A percentile compares a stretch with the other conserved stretches of the same genome.
phyloP scores from a whole-genome alignment of 768 basidiomycete species.

The Plicaturopsis crispa region DNA sequence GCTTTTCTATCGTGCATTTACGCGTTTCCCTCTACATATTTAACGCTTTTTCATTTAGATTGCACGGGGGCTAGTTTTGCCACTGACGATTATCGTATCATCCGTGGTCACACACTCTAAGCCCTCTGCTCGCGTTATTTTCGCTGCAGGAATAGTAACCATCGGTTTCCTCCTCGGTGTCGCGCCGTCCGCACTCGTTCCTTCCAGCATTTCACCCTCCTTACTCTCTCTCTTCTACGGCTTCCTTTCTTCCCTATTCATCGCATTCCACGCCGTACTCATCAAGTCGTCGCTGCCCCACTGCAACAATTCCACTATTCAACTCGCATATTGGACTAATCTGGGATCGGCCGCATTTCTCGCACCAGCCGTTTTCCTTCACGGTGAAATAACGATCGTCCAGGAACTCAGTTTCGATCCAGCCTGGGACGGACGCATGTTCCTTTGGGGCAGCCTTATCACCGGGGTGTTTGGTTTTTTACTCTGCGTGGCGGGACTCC shows the following conservation, averaged over 20 bases:
- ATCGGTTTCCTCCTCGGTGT: conserved; percentile 75
- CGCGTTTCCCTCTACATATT: neutral
- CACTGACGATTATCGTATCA: conserved; percentile 72
- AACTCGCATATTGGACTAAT: conserved; percentile 78
- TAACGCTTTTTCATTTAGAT: conserved; percentile 37
- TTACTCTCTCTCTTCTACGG: conserved; percentile 61
- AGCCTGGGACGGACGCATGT: conserved; percentile 44
- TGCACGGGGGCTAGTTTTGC: conserved; percentile 77
- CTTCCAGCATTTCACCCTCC: conserved; percentile 36
- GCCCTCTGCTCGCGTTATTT: conserved; percentile 47
- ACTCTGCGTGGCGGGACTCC: conserved; percentile 68
- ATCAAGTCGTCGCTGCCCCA: conserved; percentile 65
- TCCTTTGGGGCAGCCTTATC: conserved; percentile 56
- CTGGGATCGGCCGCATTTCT: conserved; percentile 58
- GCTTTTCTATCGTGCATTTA: too few species aligned
- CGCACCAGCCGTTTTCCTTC: conserved; percentile 52
- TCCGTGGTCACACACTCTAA: conserved; percentile 45
- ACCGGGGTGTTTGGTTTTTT: conserved; percentile 80
- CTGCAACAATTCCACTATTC: conserved; percentile 64
- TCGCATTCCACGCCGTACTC: conserved; percentile 67
- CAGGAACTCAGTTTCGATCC: conserved; percentile 26
- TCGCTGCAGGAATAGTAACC: conserved; percentile 58
- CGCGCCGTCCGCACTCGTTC: conserved; percentile 42
- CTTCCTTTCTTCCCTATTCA: conserved; percentile 64
- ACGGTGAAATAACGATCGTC: conserved; percentile 43